Percentiles rank a stretch among this genome's conserved stretches.
Evolutionary conservation across 2,329 filamentous ascomycete genomes (phyloP).

Genomic region (Parastagonospora avenae): DNA sequence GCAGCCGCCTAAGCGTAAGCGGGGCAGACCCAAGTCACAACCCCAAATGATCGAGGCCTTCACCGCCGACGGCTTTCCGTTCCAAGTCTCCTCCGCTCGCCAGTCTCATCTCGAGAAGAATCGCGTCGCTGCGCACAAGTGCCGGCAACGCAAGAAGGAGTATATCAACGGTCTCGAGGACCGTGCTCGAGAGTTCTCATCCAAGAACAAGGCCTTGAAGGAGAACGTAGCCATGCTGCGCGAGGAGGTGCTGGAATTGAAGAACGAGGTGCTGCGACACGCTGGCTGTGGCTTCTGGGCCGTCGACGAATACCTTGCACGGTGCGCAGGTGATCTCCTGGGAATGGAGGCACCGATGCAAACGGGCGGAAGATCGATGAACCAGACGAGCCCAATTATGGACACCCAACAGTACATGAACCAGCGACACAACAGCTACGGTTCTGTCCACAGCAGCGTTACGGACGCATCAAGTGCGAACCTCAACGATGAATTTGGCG

Average conservation of each 20-base stretch:
- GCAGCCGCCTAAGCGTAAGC: conserved; percentile 43
- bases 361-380: conserved; percentile 5
- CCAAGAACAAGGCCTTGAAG: conserved; percentile 43
- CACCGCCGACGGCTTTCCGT: conserved; percentile 40
- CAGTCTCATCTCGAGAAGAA: conserved; percentile 66
- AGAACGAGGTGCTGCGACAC: conserved; percentile 45
- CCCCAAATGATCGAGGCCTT: conserved; percentile 38
- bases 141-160: conserved; percentile 70
- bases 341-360: conserved; percentile 27
- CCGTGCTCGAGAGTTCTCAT: conserved; percentile 47
- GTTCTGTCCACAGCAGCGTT: conserved; percentile 14
- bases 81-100: conserved; percentile 42
- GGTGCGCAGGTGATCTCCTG: conserved; percentile 42
- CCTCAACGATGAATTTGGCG: conserved; percentile 27
- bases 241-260: conserved; percentile 44
- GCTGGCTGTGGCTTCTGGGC: conserved; percentile 46
- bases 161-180: conserved; percentile 59
- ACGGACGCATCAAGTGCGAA: conserved; percentile 16
- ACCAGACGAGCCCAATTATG: conserved; percentile 10
- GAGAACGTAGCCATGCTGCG: conserved; percentile 41
- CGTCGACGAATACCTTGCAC: conserved; percentile 45
- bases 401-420: conserved; percentile 5
- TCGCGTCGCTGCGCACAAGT: conserved; percentile 74
- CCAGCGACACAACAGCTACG: conserved; percentile 17
- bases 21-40: conserved; percentile 42